These are phyloP conservation scores for Iberis pinnata DNA, from an alignment of 345 rosid species.

Conservation along the genomic window DNA sequence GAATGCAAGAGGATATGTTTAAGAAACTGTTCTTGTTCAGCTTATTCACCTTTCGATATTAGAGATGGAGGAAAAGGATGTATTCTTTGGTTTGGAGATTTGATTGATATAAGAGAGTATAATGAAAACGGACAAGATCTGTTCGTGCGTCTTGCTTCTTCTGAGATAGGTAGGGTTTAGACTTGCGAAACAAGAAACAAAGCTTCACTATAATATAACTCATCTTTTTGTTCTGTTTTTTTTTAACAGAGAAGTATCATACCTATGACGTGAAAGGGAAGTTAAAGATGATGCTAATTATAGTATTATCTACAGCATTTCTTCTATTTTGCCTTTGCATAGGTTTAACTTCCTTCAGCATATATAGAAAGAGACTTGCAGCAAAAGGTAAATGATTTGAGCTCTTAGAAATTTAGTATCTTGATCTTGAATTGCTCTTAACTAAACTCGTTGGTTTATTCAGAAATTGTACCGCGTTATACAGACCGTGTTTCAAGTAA, in stretches of 20 bases:
- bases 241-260: constrained; percentile 19
- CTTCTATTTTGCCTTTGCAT: constrained; percentile 20
- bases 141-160: constrained; percentile 48
- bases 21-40: constrained; percentile 47
- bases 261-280: constrained; percentile 12
- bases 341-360: constrained; percentile 6
- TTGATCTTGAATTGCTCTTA: background rate
- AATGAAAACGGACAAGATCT: constrained; percentile 63
- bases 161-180: constrained; percentile 27
- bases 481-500: constrained; percentile 19
- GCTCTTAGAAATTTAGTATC: background rate
- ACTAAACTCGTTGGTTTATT: background rate
- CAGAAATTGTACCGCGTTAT: constrained; percentile 16
- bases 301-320: constrained; percentile 11
- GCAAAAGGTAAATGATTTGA: constrained; percentile 9
- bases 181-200: constrained; percentile 13
- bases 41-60: constrained; percentile 38
- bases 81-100: constrained; percentile 44
- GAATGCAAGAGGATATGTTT: constrained; percentile 40
- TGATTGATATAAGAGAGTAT: constrained; percentile 38
- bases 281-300: constrained; percentile 16
- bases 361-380: constrained; percentile 19
- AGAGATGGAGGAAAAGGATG: constrained; percentile 43
- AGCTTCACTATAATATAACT: background rate
- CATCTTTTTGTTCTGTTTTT: background rate